phyloP scores from a whole-genome alignment of 164 flowering plant genomes.

The Kingdonia uniflora region DNA sequence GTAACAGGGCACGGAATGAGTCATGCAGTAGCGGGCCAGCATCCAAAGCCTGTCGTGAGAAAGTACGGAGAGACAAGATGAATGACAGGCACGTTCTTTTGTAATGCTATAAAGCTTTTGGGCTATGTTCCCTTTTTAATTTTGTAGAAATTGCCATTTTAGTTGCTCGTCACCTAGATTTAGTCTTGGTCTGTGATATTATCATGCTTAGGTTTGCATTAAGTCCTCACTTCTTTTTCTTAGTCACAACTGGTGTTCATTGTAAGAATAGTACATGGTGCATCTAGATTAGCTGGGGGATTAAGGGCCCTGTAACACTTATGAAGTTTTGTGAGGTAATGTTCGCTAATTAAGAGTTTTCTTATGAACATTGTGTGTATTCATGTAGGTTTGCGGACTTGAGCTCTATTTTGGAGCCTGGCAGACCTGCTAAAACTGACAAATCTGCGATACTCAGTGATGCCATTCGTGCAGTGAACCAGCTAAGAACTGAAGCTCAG shows the following conservation, averaged over 20 bases:
- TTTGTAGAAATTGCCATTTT: no score
- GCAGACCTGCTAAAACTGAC: conserved; percentile 38
- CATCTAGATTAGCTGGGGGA: no score
- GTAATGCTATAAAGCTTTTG: not conserved
- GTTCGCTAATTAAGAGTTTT: no score
- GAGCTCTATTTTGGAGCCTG: conserved; percentile 41
- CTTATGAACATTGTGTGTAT: not conserved
- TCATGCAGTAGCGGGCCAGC: conserved; percentile 20
- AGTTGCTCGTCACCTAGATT: no score
- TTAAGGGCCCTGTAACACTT: no score
- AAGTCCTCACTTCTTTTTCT: no score
- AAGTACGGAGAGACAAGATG: conserved; percentile 46
- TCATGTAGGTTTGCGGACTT: conserved; percentile 37
- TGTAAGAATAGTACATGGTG: no score
- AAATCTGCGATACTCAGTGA: conserved; percentile 39
- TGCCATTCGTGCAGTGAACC: conserved; percentile 38
- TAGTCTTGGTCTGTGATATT: no score
- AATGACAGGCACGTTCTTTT: conserved; percentile 37
- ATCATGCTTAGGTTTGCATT: no score
- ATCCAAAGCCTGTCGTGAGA: conserved; percentile 50
- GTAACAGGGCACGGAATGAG: conserved; percentile 29
- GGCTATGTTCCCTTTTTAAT: not conserved
- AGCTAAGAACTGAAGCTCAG: conserved; percentile 33
- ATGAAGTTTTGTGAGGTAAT: no score
- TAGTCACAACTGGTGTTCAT: no score